These are phyloP conservation scores for Arthrocladium fulminans DNA, from an alignment of 2,329 filamentous ascomycete genomes.

Conservation along the genomic window DNA sequence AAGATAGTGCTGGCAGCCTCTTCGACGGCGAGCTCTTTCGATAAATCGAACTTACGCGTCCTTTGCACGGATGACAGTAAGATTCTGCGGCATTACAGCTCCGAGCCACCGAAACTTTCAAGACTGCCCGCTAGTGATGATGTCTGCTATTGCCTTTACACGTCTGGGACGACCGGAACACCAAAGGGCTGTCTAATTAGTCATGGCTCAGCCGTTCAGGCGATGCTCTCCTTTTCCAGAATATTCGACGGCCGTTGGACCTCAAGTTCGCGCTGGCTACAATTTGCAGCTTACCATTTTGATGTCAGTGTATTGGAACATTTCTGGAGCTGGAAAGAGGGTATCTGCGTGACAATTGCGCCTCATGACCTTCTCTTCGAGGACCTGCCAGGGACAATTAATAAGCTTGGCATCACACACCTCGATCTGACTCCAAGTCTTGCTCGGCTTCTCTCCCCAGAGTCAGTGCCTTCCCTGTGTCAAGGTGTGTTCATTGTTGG, in stretches of 20 bases:
- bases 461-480: conserved; percentile 70
- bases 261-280: conserved; percentile 66
- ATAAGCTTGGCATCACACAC: conserved; percentile 67
- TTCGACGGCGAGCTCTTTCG: conserved; percentile 34
- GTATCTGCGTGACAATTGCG: conserved; percentile 73
- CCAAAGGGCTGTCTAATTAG: conserved; percentile 85
- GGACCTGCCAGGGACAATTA: conserved; percentile 66
- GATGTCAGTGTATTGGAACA: conserved; percentile 90
- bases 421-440: conserved; percentile 87
- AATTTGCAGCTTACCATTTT: conserved; percentile 91
- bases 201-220: conserved; percentile 80
- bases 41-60: conserved; percentile 30
- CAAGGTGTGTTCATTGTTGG: conserved; percentile 87
- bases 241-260: conserved; percentile 72
- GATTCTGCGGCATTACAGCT: conserved; percentile 29
- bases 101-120: conserved; percentile 28
- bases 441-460: conserved; percentile 66
- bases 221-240: conserved; percentile 74
- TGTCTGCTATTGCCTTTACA: conserved; percentile 77
- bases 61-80: conserved; percentile 39
- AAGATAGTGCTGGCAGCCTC: conserved; percentile 53
- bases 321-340: conserved; percentile 91
- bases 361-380: conserved; percentile 78
- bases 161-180: conserved; percentile 75
- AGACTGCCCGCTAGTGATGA: conserved; percentile 40